Percentiles rank a stretch among this genome's conserved stretches.
Conservation (phyloP, 441 rosid genomes). For the Viola pubescens region DNA sequence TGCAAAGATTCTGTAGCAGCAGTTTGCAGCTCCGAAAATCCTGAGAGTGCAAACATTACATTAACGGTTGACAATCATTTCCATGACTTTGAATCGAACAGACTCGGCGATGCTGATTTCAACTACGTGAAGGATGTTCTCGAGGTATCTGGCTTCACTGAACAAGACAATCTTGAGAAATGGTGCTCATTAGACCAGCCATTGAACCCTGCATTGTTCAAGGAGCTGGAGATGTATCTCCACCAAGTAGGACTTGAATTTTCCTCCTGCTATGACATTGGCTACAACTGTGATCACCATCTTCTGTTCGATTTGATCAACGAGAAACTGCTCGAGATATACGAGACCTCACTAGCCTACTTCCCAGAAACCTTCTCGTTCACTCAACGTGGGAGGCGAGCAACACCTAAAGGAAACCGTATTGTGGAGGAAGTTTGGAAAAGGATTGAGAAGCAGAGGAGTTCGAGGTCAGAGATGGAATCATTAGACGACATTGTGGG, state of each 20-base stretch:
- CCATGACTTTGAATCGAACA: constrained; percentile 15
- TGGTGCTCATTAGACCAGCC: constrained; percentile 71
- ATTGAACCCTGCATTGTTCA: constrained; percentile 48
- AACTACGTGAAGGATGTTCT: constrained; percentile 49
- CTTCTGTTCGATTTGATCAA: constrained; percentile 63
- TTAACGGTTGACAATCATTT: constrained; percentile 9
- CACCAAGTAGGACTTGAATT: constrained; percentile 27
- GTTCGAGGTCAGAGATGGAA: constrained; percentile 20
- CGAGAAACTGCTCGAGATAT: constrained; percentile 44
- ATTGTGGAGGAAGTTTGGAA: constrained; percentile 60
- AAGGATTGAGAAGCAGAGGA: constrained; percentile 38
- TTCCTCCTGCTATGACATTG: constrained; percentile 16
- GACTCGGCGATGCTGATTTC: constrained; percentile 33
- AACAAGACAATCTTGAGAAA: constrained; percentile 27
- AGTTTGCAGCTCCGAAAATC: constrained; percentile 3
- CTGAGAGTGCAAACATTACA: constrained; percentile 15
- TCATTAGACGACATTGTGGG: constrained; percentile 58
- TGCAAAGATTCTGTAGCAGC: constrained; percentile 2
- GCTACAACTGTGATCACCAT: constrained; percentile 28
- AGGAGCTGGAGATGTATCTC: constrained; percentile 32
- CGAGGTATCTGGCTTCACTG: constrained; percentile 50
- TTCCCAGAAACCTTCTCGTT: constrained; percentile 50
- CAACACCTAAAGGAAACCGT: constrained; percentile 33
- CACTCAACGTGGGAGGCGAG: constrained; percentile 11
- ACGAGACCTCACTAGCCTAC: constrained; percentile 33